A percentile compares a stretch with the other conserved stretches of the same genome.
Conservation (phyloP, 2,329 filamentous ascomycete genomes). For the Zasmidium citrigriseum region DNA sequence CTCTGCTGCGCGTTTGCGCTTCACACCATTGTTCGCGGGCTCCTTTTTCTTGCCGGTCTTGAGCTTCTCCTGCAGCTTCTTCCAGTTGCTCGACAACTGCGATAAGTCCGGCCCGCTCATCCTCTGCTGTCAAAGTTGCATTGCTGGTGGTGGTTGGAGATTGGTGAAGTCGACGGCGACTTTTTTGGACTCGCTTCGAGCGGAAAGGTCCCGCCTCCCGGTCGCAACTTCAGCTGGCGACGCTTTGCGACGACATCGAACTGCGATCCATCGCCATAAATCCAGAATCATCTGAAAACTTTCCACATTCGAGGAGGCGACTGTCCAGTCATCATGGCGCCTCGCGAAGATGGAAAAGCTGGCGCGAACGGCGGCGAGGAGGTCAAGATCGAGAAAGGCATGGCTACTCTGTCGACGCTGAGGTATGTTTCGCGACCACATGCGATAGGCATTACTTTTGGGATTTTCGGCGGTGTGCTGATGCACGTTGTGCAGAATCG, state of each 20-base stretch:
- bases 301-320: not conserved
- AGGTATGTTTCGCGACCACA: conserved; percentile 55
- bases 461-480: conserved; percentile 10
- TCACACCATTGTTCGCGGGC: conserved; percentile 34
- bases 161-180: conserved; percentile 2
- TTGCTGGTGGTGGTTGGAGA: conserved; percentile 1
- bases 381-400: conserved; percentile 68
- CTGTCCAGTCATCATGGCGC: conserved; percentile 49
- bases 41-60: conserved; percentile 40
- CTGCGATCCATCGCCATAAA: conserved; percentile 13
- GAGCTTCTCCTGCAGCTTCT: conserved; percentile 67
- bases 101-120: conserved; percentile 41
- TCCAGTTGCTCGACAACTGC: conserved; percentile 67
- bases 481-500: conserved; percentile 54
- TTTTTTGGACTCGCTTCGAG: conserved; percentile 4
- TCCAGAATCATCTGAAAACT: conserved; percentile 6
- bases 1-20: conserved; percentile 38
- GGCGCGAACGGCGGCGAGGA: conserved; percentile 33
- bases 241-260: conserved; percentile 13
- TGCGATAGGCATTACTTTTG: not conserved
- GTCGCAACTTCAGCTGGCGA: conserved; percentile 19
- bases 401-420: conserved; percentile 81
- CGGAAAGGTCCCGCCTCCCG: conserved; percentile 7
- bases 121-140: conserved; percentile 20
- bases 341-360: conserved; percentile 47